phyloP scores from a whole-genome alignment of 495 filamentous ascomycete genomes.

The Penicillium egyptiacum region DNA sequence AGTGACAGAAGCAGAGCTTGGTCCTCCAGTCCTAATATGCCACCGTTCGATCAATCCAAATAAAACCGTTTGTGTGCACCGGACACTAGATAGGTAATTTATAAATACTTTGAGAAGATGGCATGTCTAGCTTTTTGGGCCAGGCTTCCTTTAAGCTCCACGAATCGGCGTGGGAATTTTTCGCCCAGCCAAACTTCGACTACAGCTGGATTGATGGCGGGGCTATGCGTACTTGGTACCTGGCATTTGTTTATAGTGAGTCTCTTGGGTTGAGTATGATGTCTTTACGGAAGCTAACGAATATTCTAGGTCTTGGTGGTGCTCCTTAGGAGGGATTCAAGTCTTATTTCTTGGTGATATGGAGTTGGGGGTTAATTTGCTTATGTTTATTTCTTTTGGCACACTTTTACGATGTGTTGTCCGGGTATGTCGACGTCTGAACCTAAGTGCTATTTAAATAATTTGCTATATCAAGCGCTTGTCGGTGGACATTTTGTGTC shows the following conservation, averaged over 20 bases:
- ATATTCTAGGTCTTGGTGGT: conserved; percentile 19
- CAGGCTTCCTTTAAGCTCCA: too few relatives aligned
- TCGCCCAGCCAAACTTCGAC: conserved; percentile 64
- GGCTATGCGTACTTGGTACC: conserved; percentile 83
- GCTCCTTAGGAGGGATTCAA: conserved; percentile 7
- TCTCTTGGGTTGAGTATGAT: conserved; percentile 6
- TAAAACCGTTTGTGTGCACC: too few relatives aligned
- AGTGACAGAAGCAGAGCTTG: too few relatives aligned
- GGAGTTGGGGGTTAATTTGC: too few relatives aligned
- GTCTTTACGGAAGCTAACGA: conserved; percentile 3
- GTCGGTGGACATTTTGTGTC: too few relatives aligned
- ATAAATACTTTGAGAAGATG: too few relatives aligned
- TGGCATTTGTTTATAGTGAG: conserved; percentile 74
- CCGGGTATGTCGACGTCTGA: neutral
- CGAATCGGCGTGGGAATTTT: conserved; percentile 76
- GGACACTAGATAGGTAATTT: too few relatives aligned
- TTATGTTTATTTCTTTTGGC: neutral
- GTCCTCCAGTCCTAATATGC: too few relatives aligned
- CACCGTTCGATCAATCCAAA: too few relatives aligned
- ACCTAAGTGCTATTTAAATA: neutral
- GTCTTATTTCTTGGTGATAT: too few relatives aligned
- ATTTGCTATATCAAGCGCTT: neutral
- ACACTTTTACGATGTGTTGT: neutral
- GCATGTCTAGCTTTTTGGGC: too few relatives aligned
- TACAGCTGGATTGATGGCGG: conserved; percentile 77